These are phyloP conservation scores for Scytalidium sp. DNA, from an alignment of 2,329 filamentous ascomycete species.

Conservation along the genomic window DNA sequence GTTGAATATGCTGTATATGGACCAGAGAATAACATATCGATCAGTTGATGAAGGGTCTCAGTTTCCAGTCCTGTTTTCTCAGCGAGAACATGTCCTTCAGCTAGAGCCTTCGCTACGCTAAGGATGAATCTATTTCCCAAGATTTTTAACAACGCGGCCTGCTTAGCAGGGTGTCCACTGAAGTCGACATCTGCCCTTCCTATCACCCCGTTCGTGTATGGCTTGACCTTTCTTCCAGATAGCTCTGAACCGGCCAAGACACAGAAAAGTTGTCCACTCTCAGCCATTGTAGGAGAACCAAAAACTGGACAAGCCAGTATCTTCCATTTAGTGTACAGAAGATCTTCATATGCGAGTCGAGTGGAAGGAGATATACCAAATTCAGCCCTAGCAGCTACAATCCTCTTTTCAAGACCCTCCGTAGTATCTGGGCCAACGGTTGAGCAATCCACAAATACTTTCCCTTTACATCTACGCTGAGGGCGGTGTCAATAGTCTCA, in stretches of 20 bases:
- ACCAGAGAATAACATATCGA: constrained; percentile 72
- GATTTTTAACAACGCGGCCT: constrained; percentile 62
- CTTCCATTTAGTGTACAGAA: no score
- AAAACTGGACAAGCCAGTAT: constrained; percentile 81
- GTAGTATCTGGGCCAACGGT: constrained; percentile 84
- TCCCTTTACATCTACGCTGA: constrained; percentile 54
- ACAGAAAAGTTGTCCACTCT: constrained; percentile 66
- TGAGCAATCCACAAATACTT: constrained; percentile 90
- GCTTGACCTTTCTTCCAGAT: constrained; percentile 64
- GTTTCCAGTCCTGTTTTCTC: constrained; percentile 77
- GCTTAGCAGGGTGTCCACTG: constrained; percentile 66
- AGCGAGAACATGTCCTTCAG: constrained; percentile 74
- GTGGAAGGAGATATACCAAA: no score
- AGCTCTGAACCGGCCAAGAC: constrained; percentile 70
- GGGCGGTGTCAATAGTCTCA: constrained; percentile 54
- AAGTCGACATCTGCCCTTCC: constrained; percentile 69
- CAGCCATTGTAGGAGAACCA: constrained; percentile 68
- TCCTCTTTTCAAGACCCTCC: constrained; percentile 56
- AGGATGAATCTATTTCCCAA: constrained; percentile 58
- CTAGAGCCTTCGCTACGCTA: constrained; percentile 75
- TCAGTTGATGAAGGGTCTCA: constrained; percentile 66
- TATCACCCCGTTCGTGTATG: constrained; percentile 72
- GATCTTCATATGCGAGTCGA: no score
- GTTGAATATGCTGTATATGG: constrained; percentile 72
- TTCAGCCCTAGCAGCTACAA: constrained; percentile 58